Evolutionary conservation across 1,139 yeast genomes (phyloP).

Genomic region (Eremothecium coryli): DNA sequence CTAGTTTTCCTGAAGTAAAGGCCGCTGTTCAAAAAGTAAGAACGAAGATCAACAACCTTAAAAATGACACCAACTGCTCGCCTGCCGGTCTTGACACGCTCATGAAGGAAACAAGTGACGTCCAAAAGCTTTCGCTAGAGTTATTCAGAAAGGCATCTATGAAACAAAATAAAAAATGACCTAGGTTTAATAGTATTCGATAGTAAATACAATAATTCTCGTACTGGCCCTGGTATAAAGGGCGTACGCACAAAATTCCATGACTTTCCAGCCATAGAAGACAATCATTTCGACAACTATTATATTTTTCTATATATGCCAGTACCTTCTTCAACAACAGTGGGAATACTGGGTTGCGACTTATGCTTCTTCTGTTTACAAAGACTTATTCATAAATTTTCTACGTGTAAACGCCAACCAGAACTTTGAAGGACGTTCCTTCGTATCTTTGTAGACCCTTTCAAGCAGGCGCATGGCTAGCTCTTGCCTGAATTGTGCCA

Average conservation of each 20-base stretch:
- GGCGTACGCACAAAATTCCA: not conserved
- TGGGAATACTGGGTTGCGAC: no score
- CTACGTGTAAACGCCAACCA: conserved; percentile 96
- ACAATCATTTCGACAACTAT: no score
- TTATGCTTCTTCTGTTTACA: no score
- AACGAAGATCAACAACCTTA: conserved; percentile 33
- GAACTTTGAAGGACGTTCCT: conserved; percentile 54
- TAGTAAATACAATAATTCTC: no score
- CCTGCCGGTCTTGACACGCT: conserved; percentile 28
- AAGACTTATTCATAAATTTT: conserved; percentile 82
- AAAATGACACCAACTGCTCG: conserved; percentile 35
- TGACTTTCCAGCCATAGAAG: no score
- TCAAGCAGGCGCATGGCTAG: conserved; percentile 70
- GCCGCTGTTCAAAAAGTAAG: conserved; percentile 18
- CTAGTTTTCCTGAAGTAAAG: conserved; percentile 32
- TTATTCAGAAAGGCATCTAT: conserved; percentile 46
- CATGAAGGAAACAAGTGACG: conserved; percentile 39
- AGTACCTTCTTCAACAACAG: not conserved
- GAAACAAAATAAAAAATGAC: not conserved
- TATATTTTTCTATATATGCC: no score
- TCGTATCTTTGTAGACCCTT: conserved; percentile 56
- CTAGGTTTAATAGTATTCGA: no score
- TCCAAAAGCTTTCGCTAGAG: conserved; percentile 43
- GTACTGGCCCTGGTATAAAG: no score
- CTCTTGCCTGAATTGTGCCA: conserved; percentile 92